A percentile compares a stretch with the other conserved stretches of the same genome.
Conservation (phyloP, 108 stramenopile genomes). For the Ochromonas danica region DNA sequence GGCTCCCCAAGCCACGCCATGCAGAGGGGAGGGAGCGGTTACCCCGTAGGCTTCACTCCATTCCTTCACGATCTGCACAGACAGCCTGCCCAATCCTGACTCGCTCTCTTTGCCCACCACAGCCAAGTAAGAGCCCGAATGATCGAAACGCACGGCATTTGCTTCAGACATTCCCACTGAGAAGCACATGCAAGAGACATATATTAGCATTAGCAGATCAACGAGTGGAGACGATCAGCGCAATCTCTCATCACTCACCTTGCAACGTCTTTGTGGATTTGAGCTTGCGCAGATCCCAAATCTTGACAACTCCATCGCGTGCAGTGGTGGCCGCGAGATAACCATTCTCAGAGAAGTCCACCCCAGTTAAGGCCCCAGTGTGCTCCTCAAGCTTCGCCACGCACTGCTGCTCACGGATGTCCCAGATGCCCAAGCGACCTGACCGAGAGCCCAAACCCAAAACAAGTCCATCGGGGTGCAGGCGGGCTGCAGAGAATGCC, state of each 20-base stretch:
- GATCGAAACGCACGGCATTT: conserved; percentile 4
- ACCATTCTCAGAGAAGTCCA: conserved; percentile 26
- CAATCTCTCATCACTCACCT: conserved; percentile 13
- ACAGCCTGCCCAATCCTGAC: background rate
- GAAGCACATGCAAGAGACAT: too few relatives aligned
- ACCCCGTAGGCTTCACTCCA: too few relatives aligned
- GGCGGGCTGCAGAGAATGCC: background rate
- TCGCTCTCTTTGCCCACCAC: background rate
- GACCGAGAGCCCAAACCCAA: conserved; percentile 63
- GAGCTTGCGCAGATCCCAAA: conserved; percentile 32
- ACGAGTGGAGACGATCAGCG: too few relatives aligned
- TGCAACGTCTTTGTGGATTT: background rate
- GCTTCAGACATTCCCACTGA: conserved; percentile 3
- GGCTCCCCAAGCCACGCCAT: too few relatives aligned
- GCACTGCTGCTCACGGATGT: conserved; percentile 66
- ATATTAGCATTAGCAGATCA: too few relatives aligned
- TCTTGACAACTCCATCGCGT: background rate
- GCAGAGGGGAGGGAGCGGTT: too few relatives aligned
- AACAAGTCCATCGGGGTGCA: conserved; percentile 89
- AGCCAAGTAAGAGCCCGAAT: conserved; percentile 18
- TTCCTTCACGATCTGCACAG: conserved; percentile 20
- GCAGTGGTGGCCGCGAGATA: background rate
- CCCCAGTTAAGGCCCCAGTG: background rate
- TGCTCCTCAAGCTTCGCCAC: conserved; percentile 3
- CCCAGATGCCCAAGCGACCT: conserved; percentile 71